phyloP scores from a whole-genome alignment of 2,329 filamentous ascomycete genomes.

The Teratosphaeria nubilosa region DNA sequence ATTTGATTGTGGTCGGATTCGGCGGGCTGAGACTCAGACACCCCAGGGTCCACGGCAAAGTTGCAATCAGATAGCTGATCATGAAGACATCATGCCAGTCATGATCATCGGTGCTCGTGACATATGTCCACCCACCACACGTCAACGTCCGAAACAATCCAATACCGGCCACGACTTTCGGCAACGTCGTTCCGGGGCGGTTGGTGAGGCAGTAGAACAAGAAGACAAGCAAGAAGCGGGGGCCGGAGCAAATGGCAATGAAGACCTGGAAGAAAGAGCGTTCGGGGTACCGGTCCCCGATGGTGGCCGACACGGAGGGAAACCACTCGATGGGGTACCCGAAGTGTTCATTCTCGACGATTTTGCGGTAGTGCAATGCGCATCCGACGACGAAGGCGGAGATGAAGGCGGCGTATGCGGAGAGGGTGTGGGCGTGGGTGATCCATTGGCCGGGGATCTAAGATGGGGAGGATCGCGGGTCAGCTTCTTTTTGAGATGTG shows the following conservation, averaged over 20 bases:
- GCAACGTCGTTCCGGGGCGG: constrained; percentile 58
- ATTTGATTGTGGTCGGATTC: constrained; percentile 73
- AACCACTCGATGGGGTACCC: constrained; percentile 51
- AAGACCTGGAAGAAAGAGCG: constrained; percentile 95
- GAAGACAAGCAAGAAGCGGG: constrained; percentile 80
- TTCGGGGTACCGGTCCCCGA: constrained; percentile 94
- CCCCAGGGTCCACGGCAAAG: constrained; percentile 87
- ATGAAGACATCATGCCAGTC: constrained; percentile 99
- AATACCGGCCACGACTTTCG: constrained; percentile 68
- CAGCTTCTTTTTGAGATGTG: constrained; percentile 3
- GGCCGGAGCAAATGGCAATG: constrained; percentile 92
- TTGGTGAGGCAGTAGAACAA: constrained; percentile 87
- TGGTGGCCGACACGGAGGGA: constrained; percentile 54
- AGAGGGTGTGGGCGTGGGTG: constrained; percentile 72
- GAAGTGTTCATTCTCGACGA: constrained; percentile 74
- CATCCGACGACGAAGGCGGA: constrained; percentile 72
- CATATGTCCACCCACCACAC: constrained; percentile 96
- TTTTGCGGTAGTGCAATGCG: constrained; percentile 85
- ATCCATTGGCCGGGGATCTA: constrained; percentile 77
- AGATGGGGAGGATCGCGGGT: constrained; percentile 3
- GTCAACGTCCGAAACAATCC: constrained; percentile 84
- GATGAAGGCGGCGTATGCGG: constrained; percentile 79
- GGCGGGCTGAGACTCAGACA: constrained; percentile 80
- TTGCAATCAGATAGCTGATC: constrained; percentile 94
- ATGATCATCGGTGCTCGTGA: constrained; percentile 96